Base-by-base conservation (phyloP, 345 rosid species). In the Murraya koenigii region DNA sequence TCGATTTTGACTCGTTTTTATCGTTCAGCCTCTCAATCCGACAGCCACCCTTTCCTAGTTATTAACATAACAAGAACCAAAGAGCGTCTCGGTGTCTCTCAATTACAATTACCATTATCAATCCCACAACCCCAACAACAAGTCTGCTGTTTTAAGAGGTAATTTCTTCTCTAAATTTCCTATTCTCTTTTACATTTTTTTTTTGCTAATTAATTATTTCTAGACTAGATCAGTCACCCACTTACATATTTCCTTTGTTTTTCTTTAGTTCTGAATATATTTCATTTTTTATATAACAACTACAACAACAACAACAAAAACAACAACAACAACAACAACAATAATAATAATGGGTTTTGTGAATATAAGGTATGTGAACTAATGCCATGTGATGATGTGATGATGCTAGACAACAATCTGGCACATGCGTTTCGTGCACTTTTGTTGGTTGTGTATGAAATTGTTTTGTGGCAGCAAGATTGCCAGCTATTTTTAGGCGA, bases 1-100 rank as follows among this genome's bases (percentile, higher is more conserved):
- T 33, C 0, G 26, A 44, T 9, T 38, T 74, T 69, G 74, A 32
- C 74, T 74, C 44, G 5, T 22, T 0, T 39, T 75, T 30, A 41
- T 70, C 71, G 76, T 61, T 74, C 66, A 26, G 52, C 22, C 23
- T 59, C 74, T 52, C 23, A 74, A 77, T 68, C 81, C 75, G 68
- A 68, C 84, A 25, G 54, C 28, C 67, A 9, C 85, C 76, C 76
- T 63, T 76, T 79, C 74, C 56, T 19, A 52, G 56, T 52, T 52
- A 4, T 17, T 17, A 52, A 52, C 56, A 17, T 52, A 52, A 52
- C 22, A 52, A 52, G 20, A 3, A 13, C 17, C 17, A 17, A 44
- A 11, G 5, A 44, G 49, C 49, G 17, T 44, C 49, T 44, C 49
- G 17, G 15, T 44, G 49, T 44, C 49, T 44, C 49, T 44, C 49